Conservation (phyloP, 2,329 filamentous ascomycete genomes). For the Verticillium tricorpus region DNA sequence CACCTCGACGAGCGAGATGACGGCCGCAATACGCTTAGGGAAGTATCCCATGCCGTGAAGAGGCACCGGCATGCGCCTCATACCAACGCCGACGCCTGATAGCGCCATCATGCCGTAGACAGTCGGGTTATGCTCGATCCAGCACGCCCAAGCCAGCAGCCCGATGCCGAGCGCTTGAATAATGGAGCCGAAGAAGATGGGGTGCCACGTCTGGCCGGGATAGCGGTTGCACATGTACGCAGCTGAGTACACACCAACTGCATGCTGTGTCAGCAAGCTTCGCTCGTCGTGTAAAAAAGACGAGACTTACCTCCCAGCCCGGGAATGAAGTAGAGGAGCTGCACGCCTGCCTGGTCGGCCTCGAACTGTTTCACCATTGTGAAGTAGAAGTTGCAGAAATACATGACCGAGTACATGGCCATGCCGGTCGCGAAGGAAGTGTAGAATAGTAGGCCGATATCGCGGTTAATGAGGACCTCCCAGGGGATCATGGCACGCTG, state of each 20-base stretch:
- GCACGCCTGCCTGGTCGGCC: conserved; percentile 45
- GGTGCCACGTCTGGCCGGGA: conserved; percentile 57
- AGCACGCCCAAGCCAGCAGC: conserved; percentile 53
- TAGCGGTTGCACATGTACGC: conserved; percentile 56
- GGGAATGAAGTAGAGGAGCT: conserved; percentile 60
- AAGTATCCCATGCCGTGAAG: conserved; percentile 62
- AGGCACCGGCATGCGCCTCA: conserved; percentile 60
- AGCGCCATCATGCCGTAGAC: conserved; percentile 65
- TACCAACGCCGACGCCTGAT: conserved; percentile 56
- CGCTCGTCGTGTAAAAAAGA: neutral
- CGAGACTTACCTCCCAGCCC: conserved; percentile 48
- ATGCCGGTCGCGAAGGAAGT: conserved; percentile 58
- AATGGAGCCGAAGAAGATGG: conserved; percentile 52
- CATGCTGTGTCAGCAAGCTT: neutral
- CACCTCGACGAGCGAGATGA: conserved; percentile 57
- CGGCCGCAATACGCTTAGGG: conserved; percentile 49
- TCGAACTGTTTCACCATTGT: conserved; percentile 44
- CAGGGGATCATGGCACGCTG: conserved; percentile 63
- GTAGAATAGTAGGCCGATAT: conserved; percentile 57
- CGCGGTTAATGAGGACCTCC: conserved; percentile 48
- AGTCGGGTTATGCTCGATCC: conserved; percentile 37
- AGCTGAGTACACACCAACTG: conserved; percentile 51
- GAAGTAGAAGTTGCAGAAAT: conserved; percentile 67
- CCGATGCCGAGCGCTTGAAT: conserved; percentile 55
- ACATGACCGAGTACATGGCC: conserved; percentile 46